Evolutionary conservation across 2,329 filamentous ascomycete species (phyloP).

Genomic region (Scolecobasidium constrictum): DNA sequence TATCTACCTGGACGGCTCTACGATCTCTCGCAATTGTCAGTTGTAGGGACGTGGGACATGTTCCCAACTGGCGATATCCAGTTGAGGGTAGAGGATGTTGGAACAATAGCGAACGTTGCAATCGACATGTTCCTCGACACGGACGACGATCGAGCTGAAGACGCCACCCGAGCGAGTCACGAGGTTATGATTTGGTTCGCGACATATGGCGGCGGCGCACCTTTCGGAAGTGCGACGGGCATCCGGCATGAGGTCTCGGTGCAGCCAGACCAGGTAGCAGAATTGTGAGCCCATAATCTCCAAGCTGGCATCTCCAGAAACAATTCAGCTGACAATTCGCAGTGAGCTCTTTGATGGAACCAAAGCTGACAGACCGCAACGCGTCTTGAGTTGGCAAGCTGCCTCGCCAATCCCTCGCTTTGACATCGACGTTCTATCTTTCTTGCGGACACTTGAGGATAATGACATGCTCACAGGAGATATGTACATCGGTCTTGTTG

Average conservation of each 20-base stretch:
- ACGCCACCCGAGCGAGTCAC: neutral
- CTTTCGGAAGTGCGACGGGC: neutral
- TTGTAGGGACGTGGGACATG: neutral
- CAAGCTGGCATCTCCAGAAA: too few relatives aligned
- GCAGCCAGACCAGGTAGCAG: neutral
- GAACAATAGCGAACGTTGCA: neutral
- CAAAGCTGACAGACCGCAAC: neutral
- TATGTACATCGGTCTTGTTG: neutral
- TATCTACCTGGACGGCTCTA: neutral
- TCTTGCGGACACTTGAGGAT: neutral
- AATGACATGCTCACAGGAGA: neutral
- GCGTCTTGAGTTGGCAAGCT: neutral
- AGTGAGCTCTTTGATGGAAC: neutral
- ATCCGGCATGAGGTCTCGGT: neutral
- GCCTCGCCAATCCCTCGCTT: neutral
- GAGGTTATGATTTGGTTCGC: neutral
- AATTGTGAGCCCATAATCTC: too few relatives aligned
- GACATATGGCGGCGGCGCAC: neutral
- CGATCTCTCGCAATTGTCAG: neutral
- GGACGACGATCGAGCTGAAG: neutral
- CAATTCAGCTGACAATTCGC: too few relatives aligned
- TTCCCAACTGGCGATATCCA: neutral
- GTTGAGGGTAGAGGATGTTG: neutral
- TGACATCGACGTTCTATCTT: neutral
- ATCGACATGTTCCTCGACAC: neutral